phyloP scores from a whole-genome alignment of 176 grass and related monocot genomes.

The Thalia dealbata region DNA sequence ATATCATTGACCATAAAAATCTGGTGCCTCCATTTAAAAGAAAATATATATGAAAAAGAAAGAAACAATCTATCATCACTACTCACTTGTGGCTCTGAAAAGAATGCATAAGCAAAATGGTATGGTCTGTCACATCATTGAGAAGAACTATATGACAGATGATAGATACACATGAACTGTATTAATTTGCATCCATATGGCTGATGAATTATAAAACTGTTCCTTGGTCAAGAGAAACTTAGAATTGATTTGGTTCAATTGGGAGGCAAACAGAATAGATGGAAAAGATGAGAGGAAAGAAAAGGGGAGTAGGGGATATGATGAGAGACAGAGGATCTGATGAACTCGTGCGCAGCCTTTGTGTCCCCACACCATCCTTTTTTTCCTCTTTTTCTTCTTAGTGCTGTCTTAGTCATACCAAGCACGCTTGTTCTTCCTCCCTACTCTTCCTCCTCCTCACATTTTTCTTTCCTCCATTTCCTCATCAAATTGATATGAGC shows the following conservation, averaged over 20 bases:
- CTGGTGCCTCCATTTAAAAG: too few species aligned
- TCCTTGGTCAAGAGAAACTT: not conserved
- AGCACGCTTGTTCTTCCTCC: not conserved
- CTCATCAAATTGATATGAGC: not conserved
- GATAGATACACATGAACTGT: not conserved
- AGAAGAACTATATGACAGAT: not conserved
- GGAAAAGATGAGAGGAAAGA: not conserved
- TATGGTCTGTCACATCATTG: not conserved
- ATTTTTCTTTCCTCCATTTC: not conserved
- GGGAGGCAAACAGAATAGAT: not conserved
- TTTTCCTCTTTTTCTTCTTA: not conserved
- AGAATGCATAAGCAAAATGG: not conserved
- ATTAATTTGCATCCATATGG: too few species aligned
- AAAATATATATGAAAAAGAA: not conserved
- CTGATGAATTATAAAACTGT: too few species aligned
- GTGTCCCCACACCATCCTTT: not conserved
- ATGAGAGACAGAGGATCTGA: not conserved
- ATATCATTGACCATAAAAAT: too few species aligned
- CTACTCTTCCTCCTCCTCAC: not conserved
- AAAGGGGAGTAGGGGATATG: not conserved
- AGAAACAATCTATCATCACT: not conserved
- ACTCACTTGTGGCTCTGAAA: not conserved
- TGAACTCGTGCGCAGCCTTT: not conserved
- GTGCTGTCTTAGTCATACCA: conserved; percentile 2
- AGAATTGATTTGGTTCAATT: not conserved